Evolutionary conservation across 768 basidiomycete genomes (phyloP).

Genomic region (Suillus subalutaceus): DNA sequence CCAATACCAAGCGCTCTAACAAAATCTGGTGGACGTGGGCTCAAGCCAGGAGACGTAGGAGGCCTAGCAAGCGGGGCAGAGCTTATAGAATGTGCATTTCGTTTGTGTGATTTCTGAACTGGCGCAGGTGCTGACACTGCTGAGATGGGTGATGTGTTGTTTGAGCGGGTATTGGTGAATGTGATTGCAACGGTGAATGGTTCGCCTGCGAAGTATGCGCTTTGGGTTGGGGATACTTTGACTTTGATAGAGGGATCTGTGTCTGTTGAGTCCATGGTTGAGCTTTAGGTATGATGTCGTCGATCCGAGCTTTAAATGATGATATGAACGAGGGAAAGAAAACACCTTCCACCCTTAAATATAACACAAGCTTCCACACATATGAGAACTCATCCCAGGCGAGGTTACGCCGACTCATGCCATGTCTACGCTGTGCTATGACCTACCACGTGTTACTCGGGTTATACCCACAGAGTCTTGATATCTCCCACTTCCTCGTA

Average conservation of each 20-base stretch:
- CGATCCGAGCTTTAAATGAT: background rate
- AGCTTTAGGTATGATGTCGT: background rate
- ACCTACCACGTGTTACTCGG: too few species aligned
- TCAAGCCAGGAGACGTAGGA: slow-evolving; percentile 78
- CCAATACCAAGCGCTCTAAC: slow-evolving; percentile 22
- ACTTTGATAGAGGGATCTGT: slow-evolving; percentile 62
- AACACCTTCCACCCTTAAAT: background rate
- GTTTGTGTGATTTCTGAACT: slow-evolving; percentile 51
- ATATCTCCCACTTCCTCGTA: too few species aligned
- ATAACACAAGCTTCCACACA: background rate
- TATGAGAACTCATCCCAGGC: background rate
- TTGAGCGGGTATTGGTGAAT: slow-evolving; percentile 76
- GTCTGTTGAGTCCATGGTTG: slow-evolving; percentile 29
- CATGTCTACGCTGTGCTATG: background rate
- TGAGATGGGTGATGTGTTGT: slow-evolving; percentile 16
- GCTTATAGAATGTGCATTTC: slow-evolving; percentile 79
- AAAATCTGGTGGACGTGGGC: slow-evolving; percentile 32
- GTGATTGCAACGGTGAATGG: slow-evolving; percentile 82
- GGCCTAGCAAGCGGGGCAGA: slow-evolving; percentile 81
- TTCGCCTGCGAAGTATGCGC: slow-evolving; percentile 94
- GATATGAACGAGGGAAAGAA: slow-evolving; percentile 4
- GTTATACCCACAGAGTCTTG: too few species aligned
- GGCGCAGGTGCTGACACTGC: slow-evolving; percentile 19
- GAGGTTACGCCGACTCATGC: background rate
- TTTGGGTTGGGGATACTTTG: slow-evolving; percentile 76